Conservation (phyloP, 257 asterid species). For the Penstemon newberryi region DNA sequence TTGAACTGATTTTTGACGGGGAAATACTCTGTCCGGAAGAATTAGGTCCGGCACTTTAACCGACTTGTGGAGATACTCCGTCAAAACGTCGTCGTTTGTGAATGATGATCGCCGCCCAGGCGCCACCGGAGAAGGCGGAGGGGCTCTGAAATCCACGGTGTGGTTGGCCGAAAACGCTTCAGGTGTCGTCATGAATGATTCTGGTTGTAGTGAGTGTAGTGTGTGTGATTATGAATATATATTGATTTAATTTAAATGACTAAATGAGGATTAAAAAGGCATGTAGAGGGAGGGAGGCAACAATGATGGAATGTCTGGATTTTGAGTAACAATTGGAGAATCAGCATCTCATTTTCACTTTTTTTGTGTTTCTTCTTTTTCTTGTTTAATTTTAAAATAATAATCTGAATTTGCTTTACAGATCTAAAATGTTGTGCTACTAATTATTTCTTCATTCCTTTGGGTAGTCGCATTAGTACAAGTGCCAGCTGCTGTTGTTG, state of each 20-base stretch:
- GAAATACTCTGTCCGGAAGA: conserved; percentile 72
- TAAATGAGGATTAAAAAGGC: conserved; percentile 11
- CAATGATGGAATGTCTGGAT: conserved; percentile 71
- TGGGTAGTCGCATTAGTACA: conserved; percentile 27
- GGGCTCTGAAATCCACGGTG: conserved; percentile 74
- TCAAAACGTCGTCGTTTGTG: conserved; percentile 60
- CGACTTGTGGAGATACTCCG: conserved; percentile 66
- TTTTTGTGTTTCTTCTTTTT: conserved; percentile 26
- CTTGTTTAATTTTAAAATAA: not conserved
- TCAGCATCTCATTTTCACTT: conserved; percentile 39
- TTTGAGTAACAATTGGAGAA: conserved; percentile 50
- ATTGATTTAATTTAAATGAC: not conserved
- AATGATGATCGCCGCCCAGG: conserved; percentile 59
- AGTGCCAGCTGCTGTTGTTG: conserved; percentile 36
- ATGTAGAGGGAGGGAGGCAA: conserved; percentile 45
- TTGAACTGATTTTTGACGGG: conserved; percentile 52
- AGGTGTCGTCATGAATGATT: conserved; percentile 47
- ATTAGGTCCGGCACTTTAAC: conserved; percentile 72
- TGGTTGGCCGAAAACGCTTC: conserved; percentile 40
- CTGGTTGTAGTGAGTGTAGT: not conserved
- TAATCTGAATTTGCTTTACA: conserved; percentile 65
- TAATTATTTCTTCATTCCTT: conserved; percentile 36
- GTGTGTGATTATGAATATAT: not conserved
- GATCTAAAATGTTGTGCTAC: conserved; percentile 41
- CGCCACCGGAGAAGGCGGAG: conserved; percentile 92